Conservation (phyloP, 2,329 filamentous ascomycete genomes). For the Sclerotinia sclerotiorum region DNA sequence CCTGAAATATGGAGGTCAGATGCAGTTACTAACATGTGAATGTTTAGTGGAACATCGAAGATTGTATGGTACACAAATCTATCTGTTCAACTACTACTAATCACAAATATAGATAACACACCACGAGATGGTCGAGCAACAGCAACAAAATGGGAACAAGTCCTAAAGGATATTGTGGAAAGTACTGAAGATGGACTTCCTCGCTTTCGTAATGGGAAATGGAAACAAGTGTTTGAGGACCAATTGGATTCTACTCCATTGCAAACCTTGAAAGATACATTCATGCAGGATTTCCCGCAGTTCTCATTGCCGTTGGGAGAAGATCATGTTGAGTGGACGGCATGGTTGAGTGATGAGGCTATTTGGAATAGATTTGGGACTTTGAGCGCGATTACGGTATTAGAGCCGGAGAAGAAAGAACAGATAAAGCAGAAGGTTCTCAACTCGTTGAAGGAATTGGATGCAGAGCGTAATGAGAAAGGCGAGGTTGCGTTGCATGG, state of each 20-base stretch:
- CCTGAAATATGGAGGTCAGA: not conserved
- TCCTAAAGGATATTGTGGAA: constrained; percentile 59
- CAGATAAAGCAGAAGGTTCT: constrained; percentile 53
- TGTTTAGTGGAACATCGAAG: constrained; percentile 65
- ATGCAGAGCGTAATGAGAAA: constrained; percentile 58
- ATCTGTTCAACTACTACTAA: constrained; percentile 23
- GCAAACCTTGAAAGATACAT: constrained; percentile 49
- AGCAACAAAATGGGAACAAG: constrained; percentile 59
- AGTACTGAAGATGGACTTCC: constrained; percentile 57
- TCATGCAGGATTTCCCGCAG: constrained; percentile 44
- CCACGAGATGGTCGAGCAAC: constrained; percentile 53
- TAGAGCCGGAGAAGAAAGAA: constrained; percentile 51
- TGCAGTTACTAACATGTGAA: constrained; percentile 8
- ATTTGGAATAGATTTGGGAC: constrained; percentile 66
- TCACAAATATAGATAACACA: constrained; percentile 57
- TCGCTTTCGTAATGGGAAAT: constrained; percentile 64
- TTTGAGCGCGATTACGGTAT: constrained; percentile 64
- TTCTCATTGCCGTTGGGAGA: constrained; percentile 64
- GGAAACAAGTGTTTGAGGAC: constrained; percentile 63
- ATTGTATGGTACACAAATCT: constrained; percentile 51
- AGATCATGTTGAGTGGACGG: constrained; percentile 55
- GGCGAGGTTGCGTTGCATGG: constrained; percentile 66
- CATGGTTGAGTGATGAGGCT: constrained; percentile 57
- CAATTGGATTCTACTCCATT: constrained; percentile 55
- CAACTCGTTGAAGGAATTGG: constrained; percentile 51